A percentile compares a stretch with the other conserved stretches of the same genome.
These are phyloP conservation scores for Paulownia fortunei DNA, from an alignment of 257 asterid genomes.

Conservation along the genomic window DNA sequence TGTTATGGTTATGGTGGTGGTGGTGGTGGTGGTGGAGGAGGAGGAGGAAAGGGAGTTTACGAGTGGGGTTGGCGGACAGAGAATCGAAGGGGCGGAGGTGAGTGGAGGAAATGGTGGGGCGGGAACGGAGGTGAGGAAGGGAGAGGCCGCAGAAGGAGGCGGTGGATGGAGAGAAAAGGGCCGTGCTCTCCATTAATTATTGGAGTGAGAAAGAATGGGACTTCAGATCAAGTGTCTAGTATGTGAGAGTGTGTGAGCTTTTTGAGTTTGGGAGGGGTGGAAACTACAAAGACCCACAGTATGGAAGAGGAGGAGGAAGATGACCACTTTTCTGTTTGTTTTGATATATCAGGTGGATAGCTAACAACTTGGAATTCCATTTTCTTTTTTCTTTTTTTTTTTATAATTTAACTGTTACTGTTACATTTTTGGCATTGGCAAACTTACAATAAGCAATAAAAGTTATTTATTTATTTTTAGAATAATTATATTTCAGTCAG, in stretches of 20 bases:
- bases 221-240: conserved; percentile 20
- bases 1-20: conserved; percentile 29
- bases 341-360: not conserved
- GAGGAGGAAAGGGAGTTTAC: conserved; percentile 27
- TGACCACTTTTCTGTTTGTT: not conserved
- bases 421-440: not conserved
- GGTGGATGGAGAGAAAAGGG: conserved; percentile 53
- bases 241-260: not conserved
- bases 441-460: not conserved
- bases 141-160: conserved; percentile 11
- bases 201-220: not conserved
- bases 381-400: not conserved
- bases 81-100: conserved; percentile 37
- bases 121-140: conserved; percentile 24
- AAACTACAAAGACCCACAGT: not conserved
- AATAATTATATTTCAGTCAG: no score
- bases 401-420: not conserved
- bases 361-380: not conserved
- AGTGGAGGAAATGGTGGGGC: conserved; percentile 34
- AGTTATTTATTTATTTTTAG: no score
- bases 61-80: conserved; percentile 15
- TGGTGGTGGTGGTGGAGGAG: not conserved
- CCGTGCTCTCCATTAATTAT: conserved; percentile 68
- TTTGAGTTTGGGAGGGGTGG: not conserved
- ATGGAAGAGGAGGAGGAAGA: no score